Evolutionary conservation across 1,284 basidiomycete species (phyloP), one percentile per base, ranked within the genome.

Genomic region (Apiotrichum domesticum): DNA sequence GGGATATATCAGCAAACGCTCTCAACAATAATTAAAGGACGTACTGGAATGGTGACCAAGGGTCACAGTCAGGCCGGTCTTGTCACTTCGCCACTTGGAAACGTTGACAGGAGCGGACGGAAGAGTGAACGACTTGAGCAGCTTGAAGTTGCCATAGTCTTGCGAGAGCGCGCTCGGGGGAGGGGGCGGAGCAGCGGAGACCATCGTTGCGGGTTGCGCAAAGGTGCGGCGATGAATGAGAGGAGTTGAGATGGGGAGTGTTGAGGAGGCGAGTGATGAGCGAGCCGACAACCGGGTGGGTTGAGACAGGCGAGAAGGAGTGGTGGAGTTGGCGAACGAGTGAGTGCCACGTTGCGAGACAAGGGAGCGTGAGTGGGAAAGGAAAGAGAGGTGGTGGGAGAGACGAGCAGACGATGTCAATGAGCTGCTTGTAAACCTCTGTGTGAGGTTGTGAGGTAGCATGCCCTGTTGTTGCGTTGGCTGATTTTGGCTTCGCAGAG

Each of bases 31-130:
- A 21, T 21, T 21, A 21, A 21, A 21, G 21, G 21, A 21, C 79
- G 55, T 52, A 87, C 88, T 87, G 69, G 91, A 85, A 73, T 91
- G 91, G 72, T 89, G 87, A 4, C 72, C 74, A 11, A 77, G 65
- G 7, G 80, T 77, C 1, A 81, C 78, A 34, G 73, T 80, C 63
- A 78, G 65, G 4, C 77, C 77, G 1, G 77, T 77, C 66, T 72
- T 74, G 48, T 72, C 70, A 47, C 73, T 76, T 33, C 75, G 59
- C 70, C 74, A 77, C 63, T 77, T 78, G 35, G 72, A 68, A 10
- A 77, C 54, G 8, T 53, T 72, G 35, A 76, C 66, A 0, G 75
- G 75, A 2, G 75, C 75, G 56, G 73, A 75, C 29, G 72, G 66
- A 57, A 77, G 63, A 40, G 67, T 63, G 54, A 76, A 72, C 9